phyloP scores from a whole-genome alignment of 805 yeast species.

The Kluyveromyces dobzhanskii region DNA sequence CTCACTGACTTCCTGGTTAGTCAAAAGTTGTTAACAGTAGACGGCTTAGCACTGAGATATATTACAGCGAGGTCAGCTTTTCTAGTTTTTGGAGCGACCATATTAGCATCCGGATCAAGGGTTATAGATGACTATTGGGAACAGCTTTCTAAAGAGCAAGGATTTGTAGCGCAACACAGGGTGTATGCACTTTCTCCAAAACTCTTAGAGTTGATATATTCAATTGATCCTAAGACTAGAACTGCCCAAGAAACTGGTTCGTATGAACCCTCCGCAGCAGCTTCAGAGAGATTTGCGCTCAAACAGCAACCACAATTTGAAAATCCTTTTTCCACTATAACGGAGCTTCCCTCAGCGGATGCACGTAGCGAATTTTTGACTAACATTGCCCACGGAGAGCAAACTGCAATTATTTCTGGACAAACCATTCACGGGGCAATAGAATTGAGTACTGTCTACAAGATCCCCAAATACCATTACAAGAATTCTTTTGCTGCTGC shows the following conservation, averaged over 20 bases:
- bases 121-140: slow-evolving; percentile 53
- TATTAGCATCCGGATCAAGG: slow-evolving; percentile 39
- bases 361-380: slow-evolving; percentile 18
- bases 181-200: slow-evolving; percentile 28
- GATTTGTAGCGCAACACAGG: slow-evolving; percentile 37
- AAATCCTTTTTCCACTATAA: slow-evolving; percentile 16
- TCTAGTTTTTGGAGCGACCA: slow-evolving; percentile 43
- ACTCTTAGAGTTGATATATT: slow-evolving; percentile 8
- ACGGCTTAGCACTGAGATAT: slow-evolving; percentile 16
- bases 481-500: slow-evolving; percentile 27
- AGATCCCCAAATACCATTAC: slow-evolving; percentile 28
- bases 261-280: background rate
- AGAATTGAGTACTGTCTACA: slow-evolving; percentile 25
- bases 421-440: slow-evolving; percentile 26
- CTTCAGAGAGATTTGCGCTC: background rate
- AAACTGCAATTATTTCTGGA: slow-evolving; percentile 21
- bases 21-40: slow-evolving; percentile 3
- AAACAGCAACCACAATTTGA: background rate
- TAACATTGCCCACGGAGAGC: slow-evolving; percentile 19
- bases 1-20: slow-evolving; percentile 33
- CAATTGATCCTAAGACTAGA: slow-evolving; percentile 16
- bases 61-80: slow-evolving; percentile 39
- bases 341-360: slow-evolving; percentile 23
- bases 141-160: slow-evolving; percentile 32
- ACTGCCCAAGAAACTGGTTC: background rate